A percentile compares a stretch with the other conserved stretches of the same genome.
Conservation (phyloP, 441 rosid species). For the Arabidopsis lyrata region DNA sequence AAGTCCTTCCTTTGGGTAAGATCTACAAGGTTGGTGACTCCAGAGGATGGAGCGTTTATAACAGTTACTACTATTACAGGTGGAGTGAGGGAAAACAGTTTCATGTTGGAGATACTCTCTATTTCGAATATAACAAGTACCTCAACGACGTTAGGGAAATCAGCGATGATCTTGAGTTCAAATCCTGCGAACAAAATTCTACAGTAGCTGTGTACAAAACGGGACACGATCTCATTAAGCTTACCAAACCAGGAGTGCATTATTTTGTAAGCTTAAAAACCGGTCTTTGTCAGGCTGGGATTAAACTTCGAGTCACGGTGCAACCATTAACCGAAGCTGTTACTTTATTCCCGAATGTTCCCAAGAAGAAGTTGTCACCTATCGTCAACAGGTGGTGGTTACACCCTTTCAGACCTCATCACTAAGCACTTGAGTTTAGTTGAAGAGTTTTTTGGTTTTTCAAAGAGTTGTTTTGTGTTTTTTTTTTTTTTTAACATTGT, state of each 20-base stretch:
- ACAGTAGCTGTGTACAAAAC: not conserved
- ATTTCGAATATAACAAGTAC: not conserved
- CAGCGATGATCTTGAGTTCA: not conserved
- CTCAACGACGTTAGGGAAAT: not conserved
- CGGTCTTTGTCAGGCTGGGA: not conserved
- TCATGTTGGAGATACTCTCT: slow-evolving; percentile 13
- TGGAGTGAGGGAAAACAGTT: slow-evolving; percentile 14
- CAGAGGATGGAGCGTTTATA: not conserved
- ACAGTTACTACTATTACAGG: slow-evolving; percentile 5
- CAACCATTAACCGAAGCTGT: not conserved
- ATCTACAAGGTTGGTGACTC: slow-evolving; percentile 4
- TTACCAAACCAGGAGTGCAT: not conserved
- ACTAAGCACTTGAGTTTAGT: not conserved
- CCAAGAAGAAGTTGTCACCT: not conserved
- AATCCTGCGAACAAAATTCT: not conserved
- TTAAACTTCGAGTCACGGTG: not conserved
- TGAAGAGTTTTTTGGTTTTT: no score
- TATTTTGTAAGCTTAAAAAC: not conserved
- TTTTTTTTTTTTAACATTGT: no score
- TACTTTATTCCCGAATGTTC: not conserved
- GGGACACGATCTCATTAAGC: not conserved
- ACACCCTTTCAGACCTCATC: not conserved
- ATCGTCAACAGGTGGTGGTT: not conserved
- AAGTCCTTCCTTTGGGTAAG: not conserved
- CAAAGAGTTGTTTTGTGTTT: no score